Percentiles rank a stretch among this genome's conserved stretches.
Evolutionary conservation across 495 filamentous ascomycete species (phyloP).

Genomic region (Cercophora sp.): DNA sequence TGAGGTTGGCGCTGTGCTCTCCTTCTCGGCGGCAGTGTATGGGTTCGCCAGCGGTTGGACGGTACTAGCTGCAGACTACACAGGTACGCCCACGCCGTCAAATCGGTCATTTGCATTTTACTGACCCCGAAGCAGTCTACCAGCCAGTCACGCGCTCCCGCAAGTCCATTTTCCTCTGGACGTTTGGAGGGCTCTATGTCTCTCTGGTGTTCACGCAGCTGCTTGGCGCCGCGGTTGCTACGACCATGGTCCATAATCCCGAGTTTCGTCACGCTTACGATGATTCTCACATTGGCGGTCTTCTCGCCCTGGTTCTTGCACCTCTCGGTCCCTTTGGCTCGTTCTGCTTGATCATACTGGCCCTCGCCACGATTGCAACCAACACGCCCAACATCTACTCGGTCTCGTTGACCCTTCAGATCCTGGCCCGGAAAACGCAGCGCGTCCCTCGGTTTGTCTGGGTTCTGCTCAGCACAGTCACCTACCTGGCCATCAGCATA

Average conservation of each 20-base stretch:
- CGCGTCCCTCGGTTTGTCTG: conserved; percentile 74
- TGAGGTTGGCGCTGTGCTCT: conserved; percentile 63
- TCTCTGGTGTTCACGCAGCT: conserved; percentile 76
- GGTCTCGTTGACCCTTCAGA: conserved; percentile 69
- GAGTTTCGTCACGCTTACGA: conserved; percentile 60
- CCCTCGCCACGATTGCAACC: conserved; percentile 75
- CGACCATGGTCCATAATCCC: conserved; percentile 53
- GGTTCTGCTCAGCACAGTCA: conserved; percentile 62
- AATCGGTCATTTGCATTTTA: too few relatives aligned
- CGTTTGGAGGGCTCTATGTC: conserved; percentile 65
- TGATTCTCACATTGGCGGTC: conserved; percentile 62
- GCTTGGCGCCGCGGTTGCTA: conserved; percentile 70
- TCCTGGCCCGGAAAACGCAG: conserved; percentile 60
- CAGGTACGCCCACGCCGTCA: too few relatives aligned
- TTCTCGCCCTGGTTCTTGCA: conserved; percentile 64
- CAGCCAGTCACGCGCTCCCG: conserved; percentile 59
- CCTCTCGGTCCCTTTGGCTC: conserved; percentile 72
- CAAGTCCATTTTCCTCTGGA: conserved; percentile 61
- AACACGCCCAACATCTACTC: conserved; percentile 92
- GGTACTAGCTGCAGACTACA: conserved; percentile 73
- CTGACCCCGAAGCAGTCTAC: too few relatives aligned
- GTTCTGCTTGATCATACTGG: conserved; percentile 78
- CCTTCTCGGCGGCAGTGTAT: conserved; percentile 69
- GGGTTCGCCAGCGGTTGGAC: conserved; percentile 82
- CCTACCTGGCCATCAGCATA: conserved; percentile 72